These are phyloP conservation scores for Rhododendron ovatum DNA, from an alignment of 148 eudicot species.

Conservation along the genomic window DNA sequence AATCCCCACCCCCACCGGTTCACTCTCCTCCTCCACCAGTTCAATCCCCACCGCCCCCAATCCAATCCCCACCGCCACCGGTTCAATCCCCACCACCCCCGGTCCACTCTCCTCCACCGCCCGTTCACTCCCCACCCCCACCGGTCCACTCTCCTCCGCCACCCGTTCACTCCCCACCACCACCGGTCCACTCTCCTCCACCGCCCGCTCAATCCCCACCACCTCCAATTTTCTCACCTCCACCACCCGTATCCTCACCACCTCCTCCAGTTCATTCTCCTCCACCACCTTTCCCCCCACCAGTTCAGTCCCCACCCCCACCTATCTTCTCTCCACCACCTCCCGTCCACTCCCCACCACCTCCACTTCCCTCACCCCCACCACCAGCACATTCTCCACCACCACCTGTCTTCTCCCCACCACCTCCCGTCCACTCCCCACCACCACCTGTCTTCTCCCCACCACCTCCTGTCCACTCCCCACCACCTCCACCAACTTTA, in stretches of 20 bases:
- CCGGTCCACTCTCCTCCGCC: not conserved
- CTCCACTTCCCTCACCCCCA: constrained; percentile 13
- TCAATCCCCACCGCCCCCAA: not conserved
- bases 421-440: constrained; percentile 1
- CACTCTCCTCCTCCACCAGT: constrained; percentile 10
- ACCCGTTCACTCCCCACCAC: not conserved
- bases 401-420: not conserved
- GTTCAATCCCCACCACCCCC: not conserved
- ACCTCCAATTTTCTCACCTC: constrained; percentile 5
- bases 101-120: not conserved
- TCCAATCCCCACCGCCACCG: not conserved
- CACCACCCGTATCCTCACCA: constrained; percentile 16
- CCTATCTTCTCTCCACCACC: constrained; percentile 15
- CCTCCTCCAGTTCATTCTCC: constrained; percentile 5
- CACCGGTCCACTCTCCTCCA: not conserved
- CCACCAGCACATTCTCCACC: not conserved
- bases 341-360: constrained; percentile 16
- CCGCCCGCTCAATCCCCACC: constrained; percentile 12
- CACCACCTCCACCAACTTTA: not conserved
- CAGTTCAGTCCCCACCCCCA: not conserved
- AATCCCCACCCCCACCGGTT: constrained; percentile 19
- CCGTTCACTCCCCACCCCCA: not conserved
- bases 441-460: not conserved
- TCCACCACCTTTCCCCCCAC: not conserved
- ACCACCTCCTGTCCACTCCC: too few relatives aligned